Percentiles rank a stretch among this genome's conserved stretches.
These are phyloP conservation scores for Fusarium nurragi DNA, from an alignment of 2,329 filamentous ascomycete genomes.

Conservation along the genomic window DNA sequence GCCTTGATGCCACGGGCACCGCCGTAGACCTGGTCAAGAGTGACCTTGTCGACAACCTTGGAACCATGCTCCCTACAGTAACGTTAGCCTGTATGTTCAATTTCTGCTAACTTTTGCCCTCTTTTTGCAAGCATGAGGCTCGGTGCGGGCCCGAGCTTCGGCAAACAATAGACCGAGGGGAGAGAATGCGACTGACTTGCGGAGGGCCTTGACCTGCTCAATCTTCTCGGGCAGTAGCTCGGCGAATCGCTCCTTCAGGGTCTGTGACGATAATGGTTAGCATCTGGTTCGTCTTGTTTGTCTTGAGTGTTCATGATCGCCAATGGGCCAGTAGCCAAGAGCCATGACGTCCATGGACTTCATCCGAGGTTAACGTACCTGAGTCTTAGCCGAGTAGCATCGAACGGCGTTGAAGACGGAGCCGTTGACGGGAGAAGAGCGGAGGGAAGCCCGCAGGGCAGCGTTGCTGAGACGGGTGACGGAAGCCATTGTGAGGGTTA, in stretches of 20 bases:
- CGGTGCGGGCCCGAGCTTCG: slow-evolving; percentile 20
- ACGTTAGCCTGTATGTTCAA: slow-evolving; percentile 33
- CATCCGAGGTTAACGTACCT: slow-evolving; percentile 64
- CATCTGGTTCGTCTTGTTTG: background rate
- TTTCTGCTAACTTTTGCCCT: slow-evolving; percentile 9
- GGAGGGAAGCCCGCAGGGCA: slow-evolving; percentile 80
- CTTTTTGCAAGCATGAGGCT: slow-evolving; percentile 15
- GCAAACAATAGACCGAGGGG: slow-evolving; percentile 26
- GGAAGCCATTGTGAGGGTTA: slow-evolving; percentile 74
- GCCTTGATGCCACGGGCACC: slow-evolving; percentile 99
- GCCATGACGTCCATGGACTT: slow-evolving; percentile 13
- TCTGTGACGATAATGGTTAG: slow-evolving; percentile 61
- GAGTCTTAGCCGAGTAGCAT: slow-evolving; percentile 92
- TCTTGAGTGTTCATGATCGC: background rate
- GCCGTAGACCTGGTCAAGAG: slow-evolving; percentile 98
- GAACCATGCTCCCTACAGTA: slow-evolving; percentile 82
- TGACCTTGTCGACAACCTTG: slow-evolving; percentile 97
- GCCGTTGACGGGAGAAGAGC: slow-evolving; percentile 72
- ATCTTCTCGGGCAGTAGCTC: slow-evolving; percentile 95
- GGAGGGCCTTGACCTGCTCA: slow-evolving; percentile 98
- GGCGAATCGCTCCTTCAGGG: slow-evolving; percentile 97
- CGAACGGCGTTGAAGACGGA: slow-evolving; percentile 84
- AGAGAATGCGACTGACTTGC: slow-evolving; percentile 74
- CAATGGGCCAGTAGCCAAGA: background rate
- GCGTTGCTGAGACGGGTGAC: slow-evolving; percentile 82